Evolutionary conservation across 345 rosid genomes (phyloP).

Genomic region (Populus davidiana): DNA sequence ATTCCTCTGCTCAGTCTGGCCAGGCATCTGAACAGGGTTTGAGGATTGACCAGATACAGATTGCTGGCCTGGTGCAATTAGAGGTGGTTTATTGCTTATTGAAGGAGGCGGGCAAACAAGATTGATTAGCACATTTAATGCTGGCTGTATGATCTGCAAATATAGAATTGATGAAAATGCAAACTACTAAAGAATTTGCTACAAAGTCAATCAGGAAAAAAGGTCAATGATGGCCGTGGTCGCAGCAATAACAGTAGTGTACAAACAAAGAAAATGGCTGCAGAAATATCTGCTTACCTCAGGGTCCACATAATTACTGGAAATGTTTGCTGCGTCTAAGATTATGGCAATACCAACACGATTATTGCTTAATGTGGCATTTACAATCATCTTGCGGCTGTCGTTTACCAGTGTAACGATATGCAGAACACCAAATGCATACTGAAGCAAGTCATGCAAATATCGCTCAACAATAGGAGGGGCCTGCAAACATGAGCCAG

Average conservation of each 20-base stretch:
- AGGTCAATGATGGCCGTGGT: not conserved
- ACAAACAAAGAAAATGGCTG: not conserved
- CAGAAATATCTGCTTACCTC: slow-evolving; percentile 52
- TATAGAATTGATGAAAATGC: slow-evolving; percentile 6
- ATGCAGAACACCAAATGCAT: slow-evolving; percentile 96
- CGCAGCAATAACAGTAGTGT: not conserved
- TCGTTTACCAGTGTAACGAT: slow-evolving; percentile 75
- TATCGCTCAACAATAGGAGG: slow-evolving; percentile 87
- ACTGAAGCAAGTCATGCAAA: slow-evolving; percentile 91
- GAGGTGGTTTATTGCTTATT: slow-evolving; percentile 75
- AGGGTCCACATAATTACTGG: slow-evolving; percentile 80
- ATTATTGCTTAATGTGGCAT: slow-evolving; percentile 78
- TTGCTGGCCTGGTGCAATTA: slow-evolving; percentile 54
- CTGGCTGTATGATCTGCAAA: slow-evolving; percentile 91
- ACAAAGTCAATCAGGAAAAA: not conserved
- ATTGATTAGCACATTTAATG: slow-evolving; percentile 82
- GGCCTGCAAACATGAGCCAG: slow-evolving; percentile 53
- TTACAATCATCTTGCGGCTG: slow-evolving; percentile 86
- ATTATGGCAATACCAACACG: slow-evolving; percentile 90
- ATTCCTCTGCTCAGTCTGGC: slow-evolving; percentile 55
- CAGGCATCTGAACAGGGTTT: slow-evolving; percentile 34
- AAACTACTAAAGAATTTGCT: slow-evolving; percentile 12
- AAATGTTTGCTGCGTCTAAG: slow-evolving; percentile 84
- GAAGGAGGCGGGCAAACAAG: slow-evolving; percentile 99
- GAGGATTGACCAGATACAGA: slow-evolving; percentile 43